Evolutionary conservation across 2,329 filamentous ascomycete species (phyloP), one percentile per base, ranked within the genome.

Genomic region (Xylaria sp.): DNA sequence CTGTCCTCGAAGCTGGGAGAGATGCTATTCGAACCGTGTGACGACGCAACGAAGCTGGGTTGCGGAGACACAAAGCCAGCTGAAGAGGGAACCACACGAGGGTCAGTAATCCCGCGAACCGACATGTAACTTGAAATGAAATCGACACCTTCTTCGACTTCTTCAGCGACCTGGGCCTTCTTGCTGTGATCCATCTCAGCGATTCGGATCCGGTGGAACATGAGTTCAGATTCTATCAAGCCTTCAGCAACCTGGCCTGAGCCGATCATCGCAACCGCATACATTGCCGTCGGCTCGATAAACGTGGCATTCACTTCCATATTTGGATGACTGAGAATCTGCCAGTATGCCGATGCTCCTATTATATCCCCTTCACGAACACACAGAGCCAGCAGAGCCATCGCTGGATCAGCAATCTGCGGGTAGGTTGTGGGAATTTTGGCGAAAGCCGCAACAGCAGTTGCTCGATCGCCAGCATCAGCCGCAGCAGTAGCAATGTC

Each of bases 281-380:
- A 97, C 94, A 98, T 97, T 66, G 93, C 89, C 13, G 94, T 92
- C 28, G 94, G 92, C 82, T 97, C 94, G 71, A 97, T 92, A 80
- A 97, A 91, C 39, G 89, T 84, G 63, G 86, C 79, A 13, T 87
- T 87, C 41, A 89, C 86, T 61, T 86, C 83, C 76, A 89, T 85
- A 67, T 89, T 86, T 1, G 90, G 86, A 48, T 84, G 87, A 72
- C 87, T 89, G 63, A 98, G 84, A 66, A 92, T 85, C 63, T 89
- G 87, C 94, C 95, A 98, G 82, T 94, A 95, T 72, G 90, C 87
- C 72, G 91, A 88, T 60, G 94, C 94, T 65, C 89, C 88, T 28
- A 90, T 85, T 67, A 97, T 89, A 80, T 97, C 91, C 67, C 93
- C 94, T 72, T 89, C 87, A 67, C 95, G 94, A 64, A 98, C 87